Percentiles rank a stretch among this genome's conserved stretches.
phyloP scores from a whole-genome alignment of 2,329 filamentous ascomycete species.

The Xylaria sp. region DNA sequence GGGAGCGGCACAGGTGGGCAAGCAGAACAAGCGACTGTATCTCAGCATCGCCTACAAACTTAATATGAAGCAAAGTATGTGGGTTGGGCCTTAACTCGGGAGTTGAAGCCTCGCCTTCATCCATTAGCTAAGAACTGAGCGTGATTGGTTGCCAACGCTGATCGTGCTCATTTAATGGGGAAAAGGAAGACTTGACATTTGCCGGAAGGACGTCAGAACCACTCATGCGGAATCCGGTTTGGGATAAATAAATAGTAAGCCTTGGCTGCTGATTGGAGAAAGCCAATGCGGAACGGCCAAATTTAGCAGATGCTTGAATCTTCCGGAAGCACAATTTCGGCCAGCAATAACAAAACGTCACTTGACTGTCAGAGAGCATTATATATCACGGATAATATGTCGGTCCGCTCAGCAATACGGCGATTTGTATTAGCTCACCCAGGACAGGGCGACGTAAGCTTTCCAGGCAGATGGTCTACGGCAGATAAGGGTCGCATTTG shows the following conservation, averaged over 20 bases:
- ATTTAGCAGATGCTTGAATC: constrained; percentile 29
- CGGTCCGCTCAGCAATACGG: constrained; percentile 18
- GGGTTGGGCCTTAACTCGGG: constrained; percentile 30
- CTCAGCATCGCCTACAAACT: constrained; percentile 15
- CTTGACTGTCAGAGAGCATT: constrained; percentile 22
- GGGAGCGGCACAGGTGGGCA: constrained; percentile 28
- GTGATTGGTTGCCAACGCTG: constrained; percentile 23
- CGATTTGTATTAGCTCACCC: constrained; percentile 15
- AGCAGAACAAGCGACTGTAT: constrained; percentile 2
- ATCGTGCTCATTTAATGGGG: constrained; percentile 25
- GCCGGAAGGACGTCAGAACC: constrained; percentile 20
- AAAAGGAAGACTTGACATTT: constrained; percentile 24
- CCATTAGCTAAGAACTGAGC: neutral
- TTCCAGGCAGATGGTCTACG: neutral
- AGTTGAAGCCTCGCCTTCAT: constrained; percentile 31
- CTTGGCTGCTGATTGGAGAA: constrained; percentile 28
- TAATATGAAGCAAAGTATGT: constrained; percentile 28
- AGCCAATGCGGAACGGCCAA: constrained; percentile 20
- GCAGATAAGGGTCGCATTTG: constrained; percentile 17
- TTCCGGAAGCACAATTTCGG: constrained; percentile 32
- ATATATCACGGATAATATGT: constrained; percentile 33
- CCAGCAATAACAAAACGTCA: constrained; percentile 28
- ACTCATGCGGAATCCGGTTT: constrained; percentile 22
- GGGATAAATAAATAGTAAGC: constrained; percentile 33
- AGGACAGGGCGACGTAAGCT: constrained; percentile 15